These are phyloP conservation scores for Ustilago trichophora DNA, from an alignment of 1,284 basidiomycete species.

Conservation along the genomic window DNA sequence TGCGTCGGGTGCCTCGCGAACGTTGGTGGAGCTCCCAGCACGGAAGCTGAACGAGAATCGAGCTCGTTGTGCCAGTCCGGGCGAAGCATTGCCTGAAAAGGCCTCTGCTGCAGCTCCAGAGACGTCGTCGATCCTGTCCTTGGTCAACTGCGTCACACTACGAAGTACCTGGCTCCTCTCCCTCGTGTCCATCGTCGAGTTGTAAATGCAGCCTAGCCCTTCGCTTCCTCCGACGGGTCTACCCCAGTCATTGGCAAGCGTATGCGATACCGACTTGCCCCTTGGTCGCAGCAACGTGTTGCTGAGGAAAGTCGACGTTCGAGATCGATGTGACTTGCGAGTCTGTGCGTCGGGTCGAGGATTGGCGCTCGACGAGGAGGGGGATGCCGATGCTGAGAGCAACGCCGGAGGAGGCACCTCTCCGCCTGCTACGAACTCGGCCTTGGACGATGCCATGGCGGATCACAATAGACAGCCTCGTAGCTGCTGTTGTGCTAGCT, in stretches of 20 bases:
- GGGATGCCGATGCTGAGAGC: neutral
- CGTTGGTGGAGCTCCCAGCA: conserved; percentile 6
- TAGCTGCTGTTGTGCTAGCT: too few species aligned
- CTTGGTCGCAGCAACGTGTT: conserved; percentile 16
- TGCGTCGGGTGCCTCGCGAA: neutral
- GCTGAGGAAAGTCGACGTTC: conserved; percentile 25
- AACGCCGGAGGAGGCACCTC: conserved; percentile 7
- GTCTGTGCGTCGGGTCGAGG: conserved; percentile 10
- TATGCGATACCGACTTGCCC: conserved; percentile 18
- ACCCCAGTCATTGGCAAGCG: conserved; percentile 23
- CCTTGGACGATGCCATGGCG: conserved; percentile 24
- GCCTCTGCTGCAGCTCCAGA: conserved; percentile 33
- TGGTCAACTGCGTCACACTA: conserved; percentile 39
- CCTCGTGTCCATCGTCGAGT: conserved; percentile 17
- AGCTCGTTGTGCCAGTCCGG: neutral
- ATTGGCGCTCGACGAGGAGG: neutral
- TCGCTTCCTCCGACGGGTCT: conserved; percentile 44
- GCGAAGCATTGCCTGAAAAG: conserved; percentile 20
- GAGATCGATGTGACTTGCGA: conserved; percentile 17
- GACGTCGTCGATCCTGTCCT: conserved; percentile 24
- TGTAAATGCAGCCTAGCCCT: conserved; percentile 37
- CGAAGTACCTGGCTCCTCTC: conserved; percentile 43
- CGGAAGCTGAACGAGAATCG: conserved; percentile 21
- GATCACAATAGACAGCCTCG: neutral
- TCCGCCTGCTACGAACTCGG: conserved; percentile 12